Conservation (phyloP, 2,329 filamentous ascomycete species). For the Diaporthe sp. region DNA sequence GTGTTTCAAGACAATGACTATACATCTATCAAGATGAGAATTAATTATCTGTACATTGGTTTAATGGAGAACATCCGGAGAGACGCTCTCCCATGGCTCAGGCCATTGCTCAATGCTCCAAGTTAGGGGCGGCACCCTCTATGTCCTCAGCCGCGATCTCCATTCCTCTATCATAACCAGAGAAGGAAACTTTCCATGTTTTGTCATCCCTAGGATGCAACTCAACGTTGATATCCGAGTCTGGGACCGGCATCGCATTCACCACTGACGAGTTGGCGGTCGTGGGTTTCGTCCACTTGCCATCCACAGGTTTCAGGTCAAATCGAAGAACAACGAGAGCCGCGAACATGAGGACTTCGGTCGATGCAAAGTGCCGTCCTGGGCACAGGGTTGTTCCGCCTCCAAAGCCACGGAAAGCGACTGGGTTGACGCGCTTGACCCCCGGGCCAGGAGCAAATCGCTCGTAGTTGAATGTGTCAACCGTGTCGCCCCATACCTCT, state of each 20-base stretch:
- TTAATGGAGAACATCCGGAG: too few species aligned
- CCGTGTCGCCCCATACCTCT: background rate
- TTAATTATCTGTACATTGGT: too few species aligned
- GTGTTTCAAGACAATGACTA: too few species aligned
- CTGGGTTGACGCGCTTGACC: background rate
- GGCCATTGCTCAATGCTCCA: background rate
- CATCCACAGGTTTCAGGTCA: background rate
- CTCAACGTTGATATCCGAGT: conserved; percentile 7
- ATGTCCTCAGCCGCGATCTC: conserved; percentile 30
- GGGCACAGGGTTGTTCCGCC: conserved; percentile 16
- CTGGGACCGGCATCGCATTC: conserved; percentile 21
- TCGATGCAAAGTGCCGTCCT: conserved; percentile 23
- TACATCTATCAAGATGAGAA: too few species aligned
- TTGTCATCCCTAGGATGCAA: background rate
- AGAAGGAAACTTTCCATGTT: conserved; percentile 4
- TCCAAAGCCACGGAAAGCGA: conserved; percentile 20
- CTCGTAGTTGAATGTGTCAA: conserved; percentile 14
- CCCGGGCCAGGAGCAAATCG: conserved; percentile 27
- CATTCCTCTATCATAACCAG: conserved; percentile 28
- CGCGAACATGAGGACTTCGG: conserved; percentile 27
- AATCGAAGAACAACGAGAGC: conserved; percentile 22
- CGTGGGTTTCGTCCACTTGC: conserved; percentile 13
- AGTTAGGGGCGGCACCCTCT: background rate
- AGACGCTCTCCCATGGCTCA: too few species aligned
- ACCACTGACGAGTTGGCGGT: conserved; percentile 21